Percentiles rank a stretch among this genome's conserved stretches.
Evolutionary conservation across 306 rosid genomes (phyloP).

Genomic region (Dalbergia cochinchinensis): DNA sequence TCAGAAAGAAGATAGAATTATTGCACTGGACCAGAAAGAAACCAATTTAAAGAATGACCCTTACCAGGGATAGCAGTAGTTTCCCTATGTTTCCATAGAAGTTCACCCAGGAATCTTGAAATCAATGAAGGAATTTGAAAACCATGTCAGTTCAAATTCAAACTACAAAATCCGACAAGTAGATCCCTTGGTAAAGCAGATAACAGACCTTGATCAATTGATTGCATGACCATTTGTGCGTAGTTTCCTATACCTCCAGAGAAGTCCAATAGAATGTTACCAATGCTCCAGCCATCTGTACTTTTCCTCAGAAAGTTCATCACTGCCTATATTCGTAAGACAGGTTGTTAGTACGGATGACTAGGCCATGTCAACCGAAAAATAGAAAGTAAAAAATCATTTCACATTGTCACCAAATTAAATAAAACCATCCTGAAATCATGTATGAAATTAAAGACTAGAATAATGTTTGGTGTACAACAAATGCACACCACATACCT

Average conservation of each 20-base stretch:
- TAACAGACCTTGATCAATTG: constrained; percentile 83
- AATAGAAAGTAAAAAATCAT: no score
- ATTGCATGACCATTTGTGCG: constrained; percentile 80
- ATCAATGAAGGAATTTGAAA: constrained; percentile 38
- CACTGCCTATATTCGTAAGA: constrained; percentile 47
- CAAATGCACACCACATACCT: no score
- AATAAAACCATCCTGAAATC: no score
- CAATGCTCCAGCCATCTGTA: constrained; percentile 92
- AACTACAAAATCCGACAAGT: constrained; percentile 1
- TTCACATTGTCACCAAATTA: no score
- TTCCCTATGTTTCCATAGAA: constrained; percentile 89
- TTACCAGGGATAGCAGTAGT: constrained; percentile 80
- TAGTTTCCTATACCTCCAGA: constrained; percentile 79
- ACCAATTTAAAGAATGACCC: constrained; percentile 29
- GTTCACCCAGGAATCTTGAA: constrained; percentile 88
- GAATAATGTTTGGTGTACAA: no score
- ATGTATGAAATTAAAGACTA: no score
- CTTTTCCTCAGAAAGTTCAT: constrained; percentile 66
- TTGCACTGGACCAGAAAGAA: neutral
- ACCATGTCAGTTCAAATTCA: constrained; percentile 2
- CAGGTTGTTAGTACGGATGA: constrained; percentile 15
- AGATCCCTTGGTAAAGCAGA: constrained; percentile 31
- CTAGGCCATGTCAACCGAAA: neutral
- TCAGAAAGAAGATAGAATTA: neutral
- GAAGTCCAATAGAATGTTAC: constrained; percentile 84